These are phyloP conservation scores for Trichoderma pleuroti DNA, from an alignment of 2,329 filamentous ascomycete species.

Conservation along the genomic window DNA sequence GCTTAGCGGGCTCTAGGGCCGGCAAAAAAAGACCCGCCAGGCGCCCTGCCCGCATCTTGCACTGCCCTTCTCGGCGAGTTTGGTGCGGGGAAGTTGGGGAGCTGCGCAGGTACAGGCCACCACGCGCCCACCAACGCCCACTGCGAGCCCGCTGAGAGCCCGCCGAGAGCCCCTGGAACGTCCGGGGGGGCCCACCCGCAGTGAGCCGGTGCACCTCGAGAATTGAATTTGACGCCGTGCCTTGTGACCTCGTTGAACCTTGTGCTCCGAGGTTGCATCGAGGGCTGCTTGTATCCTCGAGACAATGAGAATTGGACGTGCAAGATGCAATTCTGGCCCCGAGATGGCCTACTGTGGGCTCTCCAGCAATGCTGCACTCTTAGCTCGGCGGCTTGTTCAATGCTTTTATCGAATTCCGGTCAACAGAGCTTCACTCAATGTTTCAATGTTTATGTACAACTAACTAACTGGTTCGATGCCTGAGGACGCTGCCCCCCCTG, in stretches of 20 bases:
- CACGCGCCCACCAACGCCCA: background rate
- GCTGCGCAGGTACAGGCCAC: constrained; percentile 14
- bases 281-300: background rate
- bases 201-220: background rate
- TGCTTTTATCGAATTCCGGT: background rate
- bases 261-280: background rate
- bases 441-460: background rate
- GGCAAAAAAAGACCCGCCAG: background rate
- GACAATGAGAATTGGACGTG: background rate
- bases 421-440: background rate
- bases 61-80: background rate
- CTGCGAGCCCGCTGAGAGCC: background rate
- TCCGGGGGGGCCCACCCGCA: background rate
- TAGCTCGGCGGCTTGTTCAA: background rate
- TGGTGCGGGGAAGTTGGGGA: constrained; percentile 8
- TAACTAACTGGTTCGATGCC: background rate
- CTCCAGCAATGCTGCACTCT: background rate
- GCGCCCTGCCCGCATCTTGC: background rate
- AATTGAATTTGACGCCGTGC: background rate
- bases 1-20: background rate
- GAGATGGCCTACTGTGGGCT: background rate
- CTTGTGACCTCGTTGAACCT: background rate
- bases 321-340: background rate
- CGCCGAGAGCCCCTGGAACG: background rate
- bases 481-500: background rate